Evolutionary conservation across 768 basidiomycete genomes (phyloP), one percentile per base, ranked within the genome.

Genomic region (Lepiota brunneoincarnata): DNA sequence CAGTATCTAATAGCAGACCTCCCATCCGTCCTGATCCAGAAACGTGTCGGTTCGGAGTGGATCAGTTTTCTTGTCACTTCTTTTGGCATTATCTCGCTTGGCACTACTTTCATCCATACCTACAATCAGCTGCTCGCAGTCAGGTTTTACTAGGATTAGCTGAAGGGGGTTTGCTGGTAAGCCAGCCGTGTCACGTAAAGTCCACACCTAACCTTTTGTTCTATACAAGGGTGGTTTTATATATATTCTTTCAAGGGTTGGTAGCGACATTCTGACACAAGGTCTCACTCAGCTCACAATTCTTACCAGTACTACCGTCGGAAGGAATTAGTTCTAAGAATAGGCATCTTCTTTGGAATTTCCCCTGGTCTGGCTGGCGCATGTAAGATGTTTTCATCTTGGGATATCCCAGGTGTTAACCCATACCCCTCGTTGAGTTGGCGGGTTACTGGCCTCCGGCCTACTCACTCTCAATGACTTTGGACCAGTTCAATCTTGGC

Each of bases 111-210:
- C 39, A 66, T 75, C 4, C 58, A 66, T 17, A 66, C 64, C 34
- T 71, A 65, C 54, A 48, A 58, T 4, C 67, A 65, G 0, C 60
- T 75, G 15, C 62, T 75, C 3, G 67, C 58, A 9, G 72, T 70
- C 1, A 60, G 75, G 42, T 74, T 1, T 68, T 76, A 38, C 61
- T 76, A 10, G 73, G 75, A 24, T 63, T 76, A 11, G 65, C 70
- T 12, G 75, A 75, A 59, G 72, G 72, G n/a, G 74, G 74, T 18
- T 72, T 73, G 1, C 51, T 76, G 63, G 74, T 73, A 45, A 17
- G 70, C 60, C 5, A 31, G 3, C 3, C 21, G 23, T 36, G 15
- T 36, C 14, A 38, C 17, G 15, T n/a, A 49, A 39, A 24, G 45
- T 20, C 37, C 42, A 40, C 34, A 24, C 38, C 3, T 18, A 39